Conservation (phyloP, 2,329 filamentous ascomycete species). For the Plenodomus biglobosus region DNA sequence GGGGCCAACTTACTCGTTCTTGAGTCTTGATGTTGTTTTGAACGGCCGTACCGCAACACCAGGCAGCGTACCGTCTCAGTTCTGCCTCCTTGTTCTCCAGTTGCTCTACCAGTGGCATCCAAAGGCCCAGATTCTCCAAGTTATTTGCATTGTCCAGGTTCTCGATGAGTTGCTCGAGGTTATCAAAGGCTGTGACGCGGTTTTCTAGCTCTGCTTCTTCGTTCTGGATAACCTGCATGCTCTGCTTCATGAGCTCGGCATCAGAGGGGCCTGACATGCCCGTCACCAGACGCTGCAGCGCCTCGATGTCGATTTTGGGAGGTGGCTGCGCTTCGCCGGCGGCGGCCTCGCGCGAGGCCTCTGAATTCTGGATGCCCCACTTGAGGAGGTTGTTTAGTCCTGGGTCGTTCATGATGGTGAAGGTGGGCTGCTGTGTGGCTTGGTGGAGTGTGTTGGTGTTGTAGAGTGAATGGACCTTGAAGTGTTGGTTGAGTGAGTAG, state of each 20-base stretch:
- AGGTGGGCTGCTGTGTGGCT: slow-evolving; percentile 1
- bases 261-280: slow-evolving; percentile 57
- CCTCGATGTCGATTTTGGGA: slow-evolving; percentile 15
- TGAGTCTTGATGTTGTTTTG: slow-evolving; percentile 92
- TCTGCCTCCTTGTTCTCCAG: slow-evolving; percentile 70
- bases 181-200: slow-evolving; percentile 27
- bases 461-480: slow-evolving; percentile 7
- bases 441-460: slow-evolving; percentile 6
- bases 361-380: slow-evolving; percentile 72
- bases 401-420: slow-evolving; percentile 55
- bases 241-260: slow-evolving; percentile 84
- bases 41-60: slow-evolving; percentile 91
- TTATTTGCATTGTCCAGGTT: slow-evolving; percentile 93
- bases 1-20: slow-evolving; percentile 58
- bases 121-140: slow-evolving; percentile 74
- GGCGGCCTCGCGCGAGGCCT: slow-evolving; percentile 43
- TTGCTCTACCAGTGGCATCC: slow-evolving; percentile 74
- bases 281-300: slow-evolving; percentile 11
- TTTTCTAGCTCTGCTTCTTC: slow-evolving; percentile 36
- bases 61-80: slow-evolving; percentile 82
- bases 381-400: slow-evolving; percentile 75
- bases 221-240: slow-evolving; percentile 74
- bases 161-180: slow-evolving; percentile 32
- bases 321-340: slow-evolving; percentile 47
- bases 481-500: too few relatives aligned